These are phyloP conservation scores for Spencermartinsiella ligniputridi DNA, from an alignment of 1,139 yeast genomes.

Conservation along the genomic window DNA sequence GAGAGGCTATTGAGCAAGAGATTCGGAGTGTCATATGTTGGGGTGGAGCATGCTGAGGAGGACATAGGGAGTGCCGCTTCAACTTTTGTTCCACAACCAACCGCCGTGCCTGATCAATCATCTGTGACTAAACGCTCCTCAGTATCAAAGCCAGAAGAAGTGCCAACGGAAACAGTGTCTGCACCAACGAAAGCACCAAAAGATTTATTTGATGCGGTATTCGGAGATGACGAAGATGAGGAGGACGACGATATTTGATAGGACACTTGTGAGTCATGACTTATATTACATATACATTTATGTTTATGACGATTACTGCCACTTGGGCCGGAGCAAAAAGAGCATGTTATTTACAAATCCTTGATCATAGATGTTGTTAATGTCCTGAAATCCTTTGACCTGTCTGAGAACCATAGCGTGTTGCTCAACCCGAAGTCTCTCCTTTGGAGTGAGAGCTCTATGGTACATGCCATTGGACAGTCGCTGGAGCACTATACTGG, in stretches of 20 bases:
- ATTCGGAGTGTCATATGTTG: constrained; percentile 20
- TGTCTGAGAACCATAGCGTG: constrained; percentile 25
- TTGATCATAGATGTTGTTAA: constrained; percentile 62
- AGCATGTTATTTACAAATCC: constrained; percentile 54
- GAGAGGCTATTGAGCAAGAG: constrained; percentile 28
- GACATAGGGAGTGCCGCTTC: background rate
- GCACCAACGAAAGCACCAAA: constrained; percentile 17
- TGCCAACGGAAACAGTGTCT: too few species aligned
- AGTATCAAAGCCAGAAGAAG: too few species aligned
- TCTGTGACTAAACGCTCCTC: too few species aligned
- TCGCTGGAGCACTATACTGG: constrained; percentile 30
- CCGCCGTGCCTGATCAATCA: too few species aligned
- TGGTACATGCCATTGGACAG: constrained; percentile 26
- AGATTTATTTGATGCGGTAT: constrained; percentile 23
- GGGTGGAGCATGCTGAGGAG: background rate
- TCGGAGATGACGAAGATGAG: constrained; percentile 20
- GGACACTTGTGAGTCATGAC: too few species aligned
- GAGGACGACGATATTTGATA: constrained; percentile 9
- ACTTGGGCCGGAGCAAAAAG: constrained; percentile 33
- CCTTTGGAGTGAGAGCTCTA: constrained; percentile 26
- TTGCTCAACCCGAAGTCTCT: constrained; percentile 20
- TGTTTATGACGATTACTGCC: constrained; percentile 6
- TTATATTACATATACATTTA: too few species aligned
- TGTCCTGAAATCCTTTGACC: constrained; percentile 43
- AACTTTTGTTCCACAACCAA: background rate